phyloP scores from a whole-genome alignment of 2,329 filamentous ascomycete genomes.

The Diaporthe citrichinensis region DNA sequence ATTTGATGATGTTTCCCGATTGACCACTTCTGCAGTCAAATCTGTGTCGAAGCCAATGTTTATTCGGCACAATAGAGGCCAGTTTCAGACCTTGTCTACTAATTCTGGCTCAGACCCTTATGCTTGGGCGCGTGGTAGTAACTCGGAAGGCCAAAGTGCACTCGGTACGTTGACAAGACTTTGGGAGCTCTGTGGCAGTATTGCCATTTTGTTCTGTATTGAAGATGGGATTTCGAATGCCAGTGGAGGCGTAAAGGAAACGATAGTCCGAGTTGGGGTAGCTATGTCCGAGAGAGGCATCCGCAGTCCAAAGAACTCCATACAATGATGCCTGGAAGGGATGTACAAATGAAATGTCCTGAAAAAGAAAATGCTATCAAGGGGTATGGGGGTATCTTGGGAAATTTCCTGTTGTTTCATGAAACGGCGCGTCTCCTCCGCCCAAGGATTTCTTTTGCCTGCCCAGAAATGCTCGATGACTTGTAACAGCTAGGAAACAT shows the following conservation, averaged over 20 bases:
- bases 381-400: conserved; percentile 37
- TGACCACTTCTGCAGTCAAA: not conserved
- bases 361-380: conserved; percentile 30
- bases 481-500: conserved; percentile 21
- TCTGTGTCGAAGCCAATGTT: not conserved
- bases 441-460: conserved; percentile 1
- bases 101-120: not conserved
- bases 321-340: conserved; percentile 18
- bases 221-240: conserved; percentile 1
- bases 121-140: not conserved
- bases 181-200: not conserved
- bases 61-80: not conserved
- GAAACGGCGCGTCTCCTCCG: conserved; percentile 12
- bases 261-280: not conserved
- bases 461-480: conserved; percentile 26
- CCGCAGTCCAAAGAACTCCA: conserved; percentile 29
- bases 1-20: not conserved
- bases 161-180: not conserved
- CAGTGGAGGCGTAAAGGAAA: not conserved
- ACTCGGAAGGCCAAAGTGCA: not conserved
- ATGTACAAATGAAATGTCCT: conserved; percentile 27
- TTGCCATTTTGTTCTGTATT: not conserved
- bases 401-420: conserved; percentile 27
- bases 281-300: not conserved
- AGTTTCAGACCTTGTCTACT: not conserved